These are phyloP conservation scores for Botryotinia narcissicola DNA, from an alignment of 2,329 filamentous ascomycete species.

Conservation along the genomic window DNA sequence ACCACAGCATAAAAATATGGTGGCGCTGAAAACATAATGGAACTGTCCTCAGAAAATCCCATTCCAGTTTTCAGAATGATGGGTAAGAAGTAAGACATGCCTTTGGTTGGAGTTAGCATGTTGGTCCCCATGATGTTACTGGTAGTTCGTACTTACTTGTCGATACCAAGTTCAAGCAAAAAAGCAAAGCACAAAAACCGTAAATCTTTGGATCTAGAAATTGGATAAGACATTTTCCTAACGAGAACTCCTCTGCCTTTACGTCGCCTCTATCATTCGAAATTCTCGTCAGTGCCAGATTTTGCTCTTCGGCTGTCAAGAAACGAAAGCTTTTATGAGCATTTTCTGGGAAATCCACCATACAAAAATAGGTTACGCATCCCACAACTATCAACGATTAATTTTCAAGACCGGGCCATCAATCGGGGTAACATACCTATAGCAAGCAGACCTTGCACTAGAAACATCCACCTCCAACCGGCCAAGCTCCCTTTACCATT, in stretches of 20 bases:
- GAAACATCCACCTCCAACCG: constrained; percentile 69
- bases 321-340: constrained; percentile 52
- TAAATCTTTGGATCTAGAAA: constrained; percentile 59
- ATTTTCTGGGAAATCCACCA: constrained; percentile 65
- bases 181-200: constrained; percentile 60
- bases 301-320: constrained; percentile 50
- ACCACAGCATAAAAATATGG: constrained; percentile 51
- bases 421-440: constrained; percentile 36
- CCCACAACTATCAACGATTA: constrained; percentile 44
- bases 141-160: constrained; percentile 45
- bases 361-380: constrained; percentile 53
- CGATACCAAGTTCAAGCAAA: constrained; percentile 67
- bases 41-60: constrained; percentile 51
- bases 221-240: constrained; percentile 50
- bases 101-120: constrained; percentile 32
- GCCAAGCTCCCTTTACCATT: constrained; percentile 51
- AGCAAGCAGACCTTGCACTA: constrained; percentile 50
- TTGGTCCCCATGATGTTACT: background rate
- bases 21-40: constrained; percentile 55
- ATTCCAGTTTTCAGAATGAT: constrained; percentile 64
- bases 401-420: background rate
- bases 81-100: constrained; percentile 76
- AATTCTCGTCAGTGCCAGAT: constrained; percentile 51
- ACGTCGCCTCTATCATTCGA: constrained; percentile 58
- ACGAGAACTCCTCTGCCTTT: constrained; percentile 53